phyloP scores from a whole-genome alignment of 805 yeast species.

The Starmerella riodocensis region DNA sequence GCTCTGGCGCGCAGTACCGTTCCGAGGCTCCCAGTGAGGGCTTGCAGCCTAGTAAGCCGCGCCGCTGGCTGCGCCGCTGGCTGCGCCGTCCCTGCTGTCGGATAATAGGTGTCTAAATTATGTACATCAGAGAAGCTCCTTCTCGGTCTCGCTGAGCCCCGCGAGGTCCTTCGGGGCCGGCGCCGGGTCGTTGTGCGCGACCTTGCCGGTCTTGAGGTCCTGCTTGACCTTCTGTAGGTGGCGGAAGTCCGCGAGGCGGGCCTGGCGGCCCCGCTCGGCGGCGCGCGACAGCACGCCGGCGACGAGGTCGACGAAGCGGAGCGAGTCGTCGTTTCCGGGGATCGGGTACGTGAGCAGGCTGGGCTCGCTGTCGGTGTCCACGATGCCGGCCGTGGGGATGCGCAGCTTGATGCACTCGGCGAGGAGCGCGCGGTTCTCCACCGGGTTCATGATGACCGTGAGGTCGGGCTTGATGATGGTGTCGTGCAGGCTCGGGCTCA shows the following conservation, averaged over 20 bases:
- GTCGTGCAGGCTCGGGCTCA: conserved; percentile 35
- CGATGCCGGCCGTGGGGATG: conserved; percentile 84
- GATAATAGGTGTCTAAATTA: neutral
- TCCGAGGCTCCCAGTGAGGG: no score
- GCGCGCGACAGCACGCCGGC: conserved; percentile 75
- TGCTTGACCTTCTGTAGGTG: conserved; percentile 26
- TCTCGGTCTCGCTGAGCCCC: conserved; percentile 4
- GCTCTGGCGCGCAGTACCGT: no score
- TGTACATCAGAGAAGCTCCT: conserved; percentile 3
- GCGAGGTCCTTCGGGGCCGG: neutral
- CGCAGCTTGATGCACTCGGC: conserved; percentile 69
- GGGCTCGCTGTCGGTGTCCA: conserved; percentile 91
- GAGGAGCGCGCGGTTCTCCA: conserved; percentile 67
- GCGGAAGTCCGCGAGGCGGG: conserved; percentile 35
- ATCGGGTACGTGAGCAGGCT: conserved; percentile 82
- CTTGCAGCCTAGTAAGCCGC: no score
- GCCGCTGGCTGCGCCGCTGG: no score
- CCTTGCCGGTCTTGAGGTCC: conserved; percentile 17
- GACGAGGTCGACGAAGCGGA: conserved; percentile 65
- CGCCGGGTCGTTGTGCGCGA: neutral
- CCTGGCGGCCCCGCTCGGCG: conserved; percentile 61
- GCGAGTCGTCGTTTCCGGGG: conserved; percentile 90
- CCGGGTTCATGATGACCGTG: conserved; percentile 74
- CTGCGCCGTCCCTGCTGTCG: no score
- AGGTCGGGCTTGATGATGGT: conserved; percentile 74